Evolutionary conservation across 2,329 filamentous ascomycete species (phyloP), one percentile per base, ranked within the genome.

Genomic region (Zasmidium citrigriseum): DNA sequence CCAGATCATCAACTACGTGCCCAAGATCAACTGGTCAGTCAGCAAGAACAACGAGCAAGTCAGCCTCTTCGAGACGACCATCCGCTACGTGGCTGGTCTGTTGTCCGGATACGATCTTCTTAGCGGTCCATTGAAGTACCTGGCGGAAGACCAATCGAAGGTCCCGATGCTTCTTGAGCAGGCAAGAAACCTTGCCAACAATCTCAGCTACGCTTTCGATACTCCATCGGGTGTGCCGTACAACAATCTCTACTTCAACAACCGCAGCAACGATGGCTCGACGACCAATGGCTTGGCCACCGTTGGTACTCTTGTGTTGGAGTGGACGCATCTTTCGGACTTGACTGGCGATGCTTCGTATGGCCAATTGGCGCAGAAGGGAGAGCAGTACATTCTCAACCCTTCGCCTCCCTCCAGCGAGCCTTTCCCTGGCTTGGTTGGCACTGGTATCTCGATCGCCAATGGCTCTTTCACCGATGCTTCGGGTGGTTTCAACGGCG

Each of bases 41-140:
- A 92, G 96, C 76, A 96, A 90, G 0, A 54, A 67, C 0, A 68
- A 78, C 1, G 75, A 79, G 1, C 74, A 79, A 11, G 86, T 96
- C 52, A 93, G 89, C 41, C 75, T 96, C 9, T 96, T 96, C 67
- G 92, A 96, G 75, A 96, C 91, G 0, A 96, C 90, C 0, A 96
- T 96, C 69, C 87, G 92, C 24, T 96, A 96, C 68, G 77, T 96
- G 1, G 92, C 85, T 10, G 92, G 91, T 16, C 80, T 96, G 67
- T 71, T 96, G 9, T 89, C 91, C 2, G 90, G 81, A 3, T 88
- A 90, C 66, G 89, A 91, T 70, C 80, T 96, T 50, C 77, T 96
- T 48, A 87, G 78, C 1, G 89, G 89, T 0, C 88, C 89, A 1
- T 79, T 87, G 18, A 54, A 61, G 52, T 34, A 56, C 27, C 24